These are phyloP conservation scores for Groenewaldozyma auringiensis DNA, from an alignment of 1,139 yeast species.

Conservation along the genomic window DNA sequence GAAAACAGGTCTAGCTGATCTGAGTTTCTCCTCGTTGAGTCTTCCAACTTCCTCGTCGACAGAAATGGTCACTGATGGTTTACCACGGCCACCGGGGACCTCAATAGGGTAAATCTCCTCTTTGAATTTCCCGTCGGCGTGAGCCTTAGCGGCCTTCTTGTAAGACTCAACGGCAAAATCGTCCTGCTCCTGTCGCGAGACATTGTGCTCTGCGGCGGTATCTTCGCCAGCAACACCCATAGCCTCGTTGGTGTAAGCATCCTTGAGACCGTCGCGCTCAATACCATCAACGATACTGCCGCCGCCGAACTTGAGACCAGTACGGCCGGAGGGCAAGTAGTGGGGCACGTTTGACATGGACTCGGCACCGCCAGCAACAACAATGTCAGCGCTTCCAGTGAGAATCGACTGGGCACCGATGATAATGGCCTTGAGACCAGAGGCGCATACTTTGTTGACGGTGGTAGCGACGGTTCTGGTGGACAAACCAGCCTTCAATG, in stretches of 20 bases:
- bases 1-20: constrained; percentile 85
- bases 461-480: constrained; percentile 77
- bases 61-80: constrained; percentile 67
- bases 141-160: constrained; percentile 74
- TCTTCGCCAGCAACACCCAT: constrained; percentile 98
- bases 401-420: constrained; percentile 84
- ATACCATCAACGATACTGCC: constrained; percentile 73
- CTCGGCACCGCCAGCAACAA: constrained; percentile 96
- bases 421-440: constrained; percentile 88
- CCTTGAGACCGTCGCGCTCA: constrained; percentile 84
- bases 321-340: constrained; percentile 77
- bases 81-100: constrained; percentile 85
- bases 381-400: constrained; percentile 85
- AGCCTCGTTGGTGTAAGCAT: constrained; percentile 75
- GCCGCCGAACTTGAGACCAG: constrained; percentile 77
- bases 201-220: constrained; percentile 65
- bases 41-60: constrained; percentile 74
- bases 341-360: constrained; percentile 96
- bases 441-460: constrained; percentile 94
- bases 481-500: constrained; percentile 78
- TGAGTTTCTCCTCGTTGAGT: constrained; percentile 67
- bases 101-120: constrained; percentile 79
- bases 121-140: constrained; percentile 68
- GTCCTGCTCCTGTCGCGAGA: constrained; percentile 72
- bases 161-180: constrained; percentile 83